phyloP scores from a whole-genome alignment of 225 moss, liverwort and hornwort genomes.

The Marchantia polymorpha region DNA sequence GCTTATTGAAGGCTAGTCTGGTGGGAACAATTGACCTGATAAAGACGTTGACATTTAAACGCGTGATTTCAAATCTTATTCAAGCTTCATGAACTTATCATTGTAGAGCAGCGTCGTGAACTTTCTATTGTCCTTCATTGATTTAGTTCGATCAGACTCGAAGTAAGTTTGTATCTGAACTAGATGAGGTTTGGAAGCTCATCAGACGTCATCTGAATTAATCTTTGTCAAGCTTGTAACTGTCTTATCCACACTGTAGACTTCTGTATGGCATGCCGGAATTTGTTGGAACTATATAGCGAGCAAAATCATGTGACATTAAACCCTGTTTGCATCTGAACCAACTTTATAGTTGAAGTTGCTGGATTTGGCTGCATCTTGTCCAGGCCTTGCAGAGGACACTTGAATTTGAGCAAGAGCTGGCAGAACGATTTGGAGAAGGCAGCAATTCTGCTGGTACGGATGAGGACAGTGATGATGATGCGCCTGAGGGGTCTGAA shows the following conservation, averaged over 20 bases:
- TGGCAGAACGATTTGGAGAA: conserved; percentile 98
- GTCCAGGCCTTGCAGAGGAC: conserved; percentile 89
- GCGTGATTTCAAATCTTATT: no score
- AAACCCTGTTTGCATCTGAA: background rate
- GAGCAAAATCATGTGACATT: background rate
- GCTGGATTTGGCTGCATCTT: background rate
- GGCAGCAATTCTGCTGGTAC: conserved; percentile 57
- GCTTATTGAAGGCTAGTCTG: background rate
- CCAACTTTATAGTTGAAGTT: background rate
- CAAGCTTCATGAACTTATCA: no score
- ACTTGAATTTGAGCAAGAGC: conserved; percentile 94
- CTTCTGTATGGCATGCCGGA: background rate
- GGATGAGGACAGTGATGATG: conserved; percentile 89
- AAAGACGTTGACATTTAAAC: no score
- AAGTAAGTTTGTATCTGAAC: no score
- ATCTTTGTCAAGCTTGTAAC: no score
- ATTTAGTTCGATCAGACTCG: no score
- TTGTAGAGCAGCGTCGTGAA: no score
- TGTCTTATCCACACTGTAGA: no score
- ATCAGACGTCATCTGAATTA: no score
- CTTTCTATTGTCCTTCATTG: no score
- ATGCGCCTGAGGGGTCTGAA: conserved; percentile 54
- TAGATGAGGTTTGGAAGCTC: no score
- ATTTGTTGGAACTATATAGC: background rate
- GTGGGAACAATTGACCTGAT: no score